Conservation (phyloP, 129 eudicot species). For the Gnaphalium uliginosum region DNA sequence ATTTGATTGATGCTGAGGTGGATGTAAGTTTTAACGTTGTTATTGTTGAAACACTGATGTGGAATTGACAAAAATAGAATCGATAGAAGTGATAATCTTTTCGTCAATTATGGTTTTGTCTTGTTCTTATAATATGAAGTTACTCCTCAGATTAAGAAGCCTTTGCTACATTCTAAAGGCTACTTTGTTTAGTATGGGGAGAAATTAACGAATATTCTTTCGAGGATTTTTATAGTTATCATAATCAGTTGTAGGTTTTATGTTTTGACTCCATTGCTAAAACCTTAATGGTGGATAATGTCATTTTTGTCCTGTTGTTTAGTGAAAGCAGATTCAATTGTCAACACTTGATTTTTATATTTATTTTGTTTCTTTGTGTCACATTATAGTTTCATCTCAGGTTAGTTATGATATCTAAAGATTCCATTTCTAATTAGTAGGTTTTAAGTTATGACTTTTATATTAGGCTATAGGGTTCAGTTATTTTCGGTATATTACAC, state of each 20-base stretch:
- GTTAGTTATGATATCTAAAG: too few species aligned
- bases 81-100: constrained; percentile 1
- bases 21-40: constrained; percentile 19
- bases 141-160: background rate
- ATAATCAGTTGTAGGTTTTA: background rate
- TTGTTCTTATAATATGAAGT: background rate
- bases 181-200: background rate
- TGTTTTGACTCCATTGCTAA: background rate
- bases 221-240: background rate
- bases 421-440: too few species aligned
- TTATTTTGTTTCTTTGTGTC: too few species aligned
- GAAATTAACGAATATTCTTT: constrained; percentile 2
- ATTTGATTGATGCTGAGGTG: constrained; percentile 19
- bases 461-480: too few species aligned
- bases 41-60: constrained; percentile 2
- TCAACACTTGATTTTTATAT: too few species aligned
- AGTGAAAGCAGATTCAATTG: too few species aligned
- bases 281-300: background rate
- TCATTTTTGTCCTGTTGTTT: too few species aligned
- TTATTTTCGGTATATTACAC: too few species aligned
- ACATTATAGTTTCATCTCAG: too few species aligned
- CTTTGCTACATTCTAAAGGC: background rate
- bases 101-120: background rate
- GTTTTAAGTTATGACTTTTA: too few species aligned
- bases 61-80: constrained; percentile 22